Evolutionary conservation across 78 protist genomes (phyloP), one percentile per base, ranked within the genome.

Genomic region (Dictyostelium citrinum): DNA sequence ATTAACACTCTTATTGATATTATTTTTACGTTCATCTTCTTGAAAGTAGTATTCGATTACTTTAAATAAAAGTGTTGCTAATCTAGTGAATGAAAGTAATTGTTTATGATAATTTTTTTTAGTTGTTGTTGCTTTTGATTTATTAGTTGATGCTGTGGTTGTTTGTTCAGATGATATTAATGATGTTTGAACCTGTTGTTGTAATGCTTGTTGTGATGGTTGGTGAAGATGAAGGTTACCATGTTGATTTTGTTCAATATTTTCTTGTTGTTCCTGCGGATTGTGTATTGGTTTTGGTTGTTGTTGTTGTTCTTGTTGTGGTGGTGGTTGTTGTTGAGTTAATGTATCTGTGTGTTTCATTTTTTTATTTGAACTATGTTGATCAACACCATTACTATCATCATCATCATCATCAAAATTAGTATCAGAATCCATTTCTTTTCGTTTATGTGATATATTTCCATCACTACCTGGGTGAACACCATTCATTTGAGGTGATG

Each of bases 51-150:
- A 33, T 51, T 37, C 45, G 37, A 79, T 79, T 17, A 67, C 41
- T 41, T 79, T 51, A 79, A 79, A 79, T 79, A 79, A 51, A 29
- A 79, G 43, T 11, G 84, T 51, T 55, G 84, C 22, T 51, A 79
- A 27, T 24, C 60, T 79, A 11, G 84, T 79, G 37, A 55, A 79
- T 79, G 84, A 79, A 8, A 55, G 17, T 29, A 79, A 35, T n/a
- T 79, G 41, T 33, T 79, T 79, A n/a, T 79, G 68, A 79, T 79
- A 79, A 33, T 14, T 20, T 8, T 49, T 49, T n/a, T 39, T 46
- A 27, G 29, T 39, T 75, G 45, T 22, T 75, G 55, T 2, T 5
- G 33, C n/a, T 75, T 31, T 16, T 75, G 81, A 22, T 20, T n/a
- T 77, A 11, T 10, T 77, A 16, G 64, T 22, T 41, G 81, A 41